Base-by-base conservation (phyloP, 2,329 filamentous ascomycete species). In the Tolypocladium cylindrosporum region DNA sequence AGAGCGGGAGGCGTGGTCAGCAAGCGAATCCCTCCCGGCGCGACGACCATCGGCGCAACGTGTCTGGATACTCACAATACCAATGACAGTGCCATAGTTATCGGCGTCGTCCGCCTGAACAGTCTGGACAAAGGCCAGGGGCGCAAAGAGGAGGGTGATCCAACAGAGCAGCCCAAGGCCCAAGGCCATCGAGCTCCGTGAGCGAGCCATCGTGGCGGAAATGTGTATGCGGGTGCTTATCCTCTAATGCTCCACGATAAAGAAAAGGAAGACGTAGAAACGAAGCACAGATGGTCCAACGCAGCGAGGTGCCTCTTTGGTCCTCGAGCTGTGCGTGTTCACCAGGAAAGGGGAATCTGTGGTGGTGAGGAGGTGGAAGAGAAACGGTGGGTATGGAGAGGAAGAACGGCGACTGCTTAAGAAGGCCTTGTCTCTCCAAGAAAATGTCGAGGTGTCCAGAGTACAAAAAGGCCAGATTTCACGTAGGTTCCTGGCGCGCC, bases 131-230 rank as follows among this genome's bases (percentile, higher is more conserved):
- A 97, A 88, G 64, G 91, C 88, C 71, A 96, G 81, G 66, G 92
- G 91, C 64, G 89, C 85, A 69, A 99, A 90, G 65, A 97, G 85
- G 64, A 96, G 85, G 72, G 91, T 85, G 69, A 97, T 88, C 81
- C 96, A 97, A 79, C 92, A 87, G 76, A 96, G 80, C 73, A 94
- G 78, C 84, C 91, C 91, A 82, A 97, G 80, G 86, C 87, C 79
- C 79, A 92, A 73, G 82, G 85, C 82, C 83, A 88, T 79, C 77
- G 84, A 80, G 79, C 83, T 80, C 79, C 82, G 77, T 72, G 85
- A 86, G 69, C 76, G 75, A 75, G 78, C 77, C 79, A 81, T 81
- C 65, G 68, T 69, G 68, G 61, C 58, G 57, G 59, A 59, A 58
- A 57, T 64, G 62, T 58, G 59, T 58, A 54, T 59, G 55, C 58